Conservation (phyloP, 257 asterid species). For the Striga asiatica region DNA sequence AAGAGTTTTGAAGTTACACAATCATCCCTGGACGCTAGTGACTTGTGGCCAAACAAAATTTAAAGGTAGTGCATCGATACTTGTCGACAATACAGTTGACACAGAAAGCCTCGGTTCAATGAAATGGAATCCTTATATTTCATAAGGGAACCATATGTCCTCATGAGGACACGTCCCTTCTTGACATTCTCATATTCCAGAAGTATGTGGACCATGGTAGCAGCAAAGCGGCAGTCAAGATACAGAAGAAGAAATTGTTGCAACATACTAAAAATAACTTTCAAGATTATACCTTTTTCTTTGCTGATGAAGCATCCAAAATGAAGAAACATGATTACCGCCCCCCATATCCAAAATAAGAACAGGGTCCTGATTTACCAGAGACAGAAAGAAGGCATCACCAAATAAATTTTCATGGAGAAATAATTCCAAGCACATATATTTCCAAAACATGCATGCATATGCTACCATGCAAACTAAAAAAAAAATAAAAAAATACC, state of each 20-base stretch:
- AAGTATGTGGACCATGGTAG: too few relatives aligned
- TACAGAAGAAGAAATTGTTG: neutral
- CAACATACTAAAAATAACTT: slow-evolving; percentile 1
- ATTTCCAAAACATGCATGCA: slow-evolving; percentile 11
- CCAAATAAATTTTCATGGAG: slow-evolving; percentile 8
- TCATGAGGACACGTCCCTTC: slow-evolving; percentile 6
- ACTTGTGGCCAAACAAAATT: slow-evolving; percentile 1
- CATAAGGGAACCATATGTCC: neutral
- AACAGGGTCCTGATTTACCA: slow-evolving; percentile 55
- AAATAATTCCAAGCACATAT: slow-evolving; percentile 5
- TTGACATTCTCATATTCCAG: neutral
- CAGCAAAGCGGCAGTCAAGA: slow-evolving; percentile 12
- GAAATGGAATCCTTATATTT: neutral
- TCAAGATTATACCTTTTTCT: slow-evolving; percentile 49
- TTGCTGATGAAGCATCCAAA: slow-evolving; percentile 84
- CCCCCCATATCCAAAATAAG: slow-evolving; percentile 72
- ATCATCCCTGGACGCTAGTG: slow-evolving; percentile 3
- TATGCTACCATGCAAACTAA: slow-evolving; percentile 11
- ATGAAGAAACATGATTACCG: slow-evolving; percentile 74
- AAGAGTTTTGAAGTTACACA: neutral
- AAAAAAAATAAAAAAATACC: slow-evolving; percentile 39
- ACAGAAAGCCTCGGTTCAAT: neutral
- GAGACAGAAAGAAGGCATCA: slow-evolving; percentile 13
- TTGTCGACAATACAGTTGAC: neutral
- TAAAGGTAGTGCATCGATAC: neutral